phyloP scores from a whole-genome alignment of 2,329 filamentous ascomycete genomes.

The Colletotrichum chlorophyti region DNA sequence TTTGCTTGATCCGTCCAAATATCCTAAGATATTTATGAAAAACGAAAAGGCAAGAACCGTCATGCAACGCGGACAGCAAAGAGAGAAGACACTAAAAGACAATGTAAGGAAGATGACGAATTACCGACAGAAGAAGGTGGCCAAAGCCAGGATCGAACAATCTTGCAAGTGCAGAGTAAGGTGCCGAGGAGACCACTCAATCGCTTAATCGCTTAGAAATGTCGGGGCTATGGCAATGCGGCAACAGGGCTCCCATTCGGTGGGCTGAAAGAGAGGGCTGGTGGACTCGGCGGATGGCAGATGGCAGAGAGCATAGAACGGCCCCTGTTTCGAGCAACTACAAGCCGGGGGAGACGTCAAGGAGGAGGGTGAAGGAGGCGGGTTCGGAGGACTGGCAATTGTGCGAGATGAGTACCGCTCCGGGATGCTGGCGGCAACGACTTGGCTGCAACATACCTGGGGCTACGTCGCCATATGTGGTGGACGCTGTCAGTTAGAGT shows the following conservation, averaged over 20 bases:
- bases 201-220: neutral
- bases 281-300: neutral
- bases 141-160: constrained; percentile 10
- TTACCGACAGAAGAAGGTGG: constrained; percentile 15
- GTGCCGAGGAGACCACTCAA: neutral
- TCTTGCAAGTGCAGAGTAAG: constrained; percentile 2
- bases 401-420: neutral
- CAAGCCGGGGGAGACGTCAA: neutral
- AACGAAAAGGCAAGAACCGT: constrained; percentile 1
- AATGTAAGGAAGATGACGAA: constrained; percentile 11
- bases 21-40: constrained; percentile 20
- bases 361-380: constrained; percentile 1
- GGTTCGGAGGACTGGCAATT: neutral
- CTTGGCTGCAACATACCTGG: constrained; percentile 3
- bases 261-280: neutral
- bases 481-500: neutral
- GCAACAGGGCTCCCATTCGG: neutral
- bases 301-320: neutral
- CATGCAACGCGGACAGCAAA: neutral
- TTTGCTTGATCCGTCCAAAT: neutral
- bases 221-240: constrained; percentile 10
- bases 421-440: neutral
- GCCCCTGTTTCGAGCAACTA: neutral
- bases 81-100: neutral
- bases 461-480: neutral